Base-by-base conservation (phyloP, 2,329 filamentous ascomycete species). In the Pyrenophora graminea region DNA sequence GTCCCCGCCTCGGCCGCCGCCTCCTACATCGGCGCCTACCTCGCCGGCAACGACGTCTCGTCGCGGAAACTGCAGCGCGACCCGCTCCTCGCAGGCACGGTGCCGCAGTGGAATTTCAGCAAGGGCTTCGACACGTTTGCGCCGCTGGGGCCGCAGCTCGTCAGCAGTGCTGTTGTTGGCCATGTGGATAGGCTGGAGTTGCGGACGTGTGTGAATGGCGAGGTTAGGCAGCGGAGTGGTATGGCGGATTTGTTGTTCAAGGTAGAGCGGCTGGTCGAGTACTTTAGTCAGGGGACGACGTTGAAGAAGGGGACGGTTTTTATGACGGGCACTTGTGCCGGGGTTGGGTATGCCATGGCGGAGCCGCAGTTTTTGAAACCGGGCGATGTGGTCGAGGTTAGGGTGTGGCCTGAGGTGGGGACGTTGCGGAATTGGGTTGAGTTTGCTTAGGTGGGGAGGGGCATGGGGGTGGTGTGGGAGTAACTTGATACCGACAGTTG, bases 91-190 rank as follows among this genome's bases (percentile, higher is more conserved):
- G 81, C 81, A 0, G 81, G 81, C 0, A 74, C 69, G 0, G 78
- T 84, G 0, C 82, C 81, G 0, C 82, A 85, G 61, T 84, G 80
- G 79, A 76, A 78, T 0, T 85, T 83, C 55, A 77, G 74, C 13
- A 84, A 85, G 57, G 79, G 80, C 0, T 85, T 85, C 46, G 81
- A 85, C 55, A 81, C 76, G 0, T 84, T 75, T 55, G 79, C 79
- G 0, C 83, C 82, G 0, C 48, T 85, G 0, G 82, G 82, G 0
- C 82, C 82, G 0, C 71, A 70, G 32, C 66, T 85, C 1, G 78
- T 84, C 1, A 66, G 70, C 0, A 64, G 66, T 1, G 48, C 81
- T 0, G 62, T 84, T 0, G 62, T 68, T 0, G 77, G 81, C 44
- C 79, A 21, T 21, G 19, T 80, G 0, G 64, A 61, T 1, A 59